Conservation (phyloP, 331 rosid genomes). For the Malus hybrid region DNA sequence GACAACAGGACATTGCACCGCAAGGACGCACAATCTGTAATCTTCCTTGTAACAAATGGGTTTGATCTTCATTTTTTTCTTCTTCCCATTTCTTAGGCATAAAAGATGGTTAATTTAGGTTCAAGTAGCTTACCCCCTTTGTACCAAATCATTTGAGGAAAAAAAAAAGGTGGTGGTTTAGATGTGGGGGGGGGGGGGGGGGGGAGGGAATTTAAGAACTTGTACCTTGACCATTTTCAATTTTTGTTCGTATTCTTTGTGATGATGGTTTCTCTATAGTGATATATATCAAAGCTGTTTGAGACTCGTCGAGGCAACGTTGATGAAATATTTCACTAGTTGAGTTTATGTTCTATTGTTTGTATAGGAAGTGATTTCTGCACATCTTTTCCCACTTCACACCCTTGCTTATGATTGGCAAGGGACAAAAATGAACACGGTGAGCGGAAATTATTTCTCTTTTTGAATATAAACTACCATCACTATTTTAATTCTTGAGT, state of each 20-base stretch:
- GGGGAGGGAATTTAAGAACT: slow-evolving; percentile 13
- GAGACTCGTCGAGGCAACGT: background rate
- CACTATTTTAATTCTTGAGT: too few species aligned
- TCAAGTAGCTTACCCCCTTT: slow-evolving; percentile 15
- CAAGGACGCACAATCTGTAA: slow-evolving; percentile 21
- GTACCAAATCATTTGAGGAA: slow-evolving; percentile 7
- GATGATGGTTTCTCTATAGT: slow-evolving; percentile 6
- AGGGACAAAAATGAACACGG: too few species aligned
- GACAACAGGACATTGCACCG: slow-evolving; percentile 15
- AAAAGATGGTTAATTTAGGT: slow-evolving; percentile 15
- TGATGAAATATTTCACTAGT: background rate
- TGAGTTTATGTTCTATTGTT: background rate
- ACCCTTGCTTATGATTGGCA: too few species aligned
- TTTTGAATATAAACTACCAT: too few species aligned
- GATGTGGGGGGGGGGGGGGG: slow-evolving; percentile 4
- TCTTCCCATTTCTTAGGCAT: slow-evolving; percentile 15
- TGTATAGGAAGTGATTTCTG: too few species aligned
- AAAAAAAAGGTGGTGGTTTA: slow-evolving; percentile 6
- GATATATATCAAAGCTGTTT: slow-evolving; percentile 11
- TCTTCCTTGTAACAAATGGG: slow-evolving; percentile 15
- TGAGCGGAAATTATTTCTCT: too few species aligned
- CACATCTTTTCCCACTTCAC: background rate
- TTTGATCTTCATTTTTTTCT: slow-evolving; percentile 7
- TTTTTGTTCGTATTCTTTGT: slow-evolving; percentile 16
- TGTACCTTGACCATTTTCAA: slow-evolving; percentile 5